phyloP scores from a whole-genome alignment of 176 grass and related monocot genomes.

The Pontederia paniculata region DNA sequence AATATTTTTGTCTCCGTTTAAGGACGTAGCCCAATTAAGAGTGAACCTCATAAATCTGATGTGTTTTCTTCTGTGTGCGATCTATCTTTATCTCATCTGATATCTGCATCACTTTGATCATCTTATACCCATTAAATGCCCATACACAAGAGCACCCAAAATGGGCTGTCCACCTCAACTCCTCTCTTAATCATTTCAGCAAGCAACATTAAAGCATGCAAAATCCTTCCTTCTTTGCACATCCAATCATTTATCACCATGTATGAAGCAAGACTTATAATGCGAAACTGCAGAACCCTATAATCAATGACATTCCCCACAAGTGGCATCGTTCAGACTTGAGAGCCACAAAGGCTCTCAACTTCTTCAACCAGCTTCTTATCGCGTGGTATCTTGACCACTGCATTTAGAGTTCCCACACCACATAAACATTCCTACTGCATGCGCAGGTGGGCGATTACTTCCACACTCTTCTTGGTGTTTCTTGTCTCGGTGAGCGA shows the following conservation, averaged over 20 bases:
- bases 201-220: conserved; percentile 40
- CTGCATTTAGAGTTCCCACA: conserved; percentile 23
- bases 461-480: conserved; percentile 43
- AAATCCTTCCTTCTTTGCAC: conserved; percentile 58
- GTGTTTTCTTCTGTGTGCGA: no score
- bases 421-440: conserved; percentile 2
- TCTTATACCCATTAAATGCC: conserved; percentile 32
- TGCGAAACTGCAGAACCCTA: conserved; percentile 48
- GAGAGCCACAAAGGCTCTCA: conserved; percentile 41
- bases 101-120: no score
- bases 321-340: conserved; percentile 29
- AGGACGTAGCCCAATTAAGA: no score
- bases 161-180: conserved; percentile 33
- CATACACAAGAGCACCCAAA: conserved; percentile 53
- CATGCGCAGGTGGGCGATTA: conserved; percentile 22
- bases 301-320: conserved; percentile 33
- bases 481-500: conserved; percentile 34
- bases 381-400: conserved; percentile 34
- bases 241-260: conserved; percentile 35
- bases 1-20: no score
- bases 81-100: no score
- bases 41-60: no score
- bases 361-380: conserved; percentile 38
- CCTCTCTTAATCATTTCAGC: conserved; percentile 78
- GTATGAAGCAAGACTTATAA: conserved; percentile 27